Evolutionary conservation across 2,329 filamentous ascomycete genomes (phyloP).

Genomic region (Fusarium virguliforme): DNA sequence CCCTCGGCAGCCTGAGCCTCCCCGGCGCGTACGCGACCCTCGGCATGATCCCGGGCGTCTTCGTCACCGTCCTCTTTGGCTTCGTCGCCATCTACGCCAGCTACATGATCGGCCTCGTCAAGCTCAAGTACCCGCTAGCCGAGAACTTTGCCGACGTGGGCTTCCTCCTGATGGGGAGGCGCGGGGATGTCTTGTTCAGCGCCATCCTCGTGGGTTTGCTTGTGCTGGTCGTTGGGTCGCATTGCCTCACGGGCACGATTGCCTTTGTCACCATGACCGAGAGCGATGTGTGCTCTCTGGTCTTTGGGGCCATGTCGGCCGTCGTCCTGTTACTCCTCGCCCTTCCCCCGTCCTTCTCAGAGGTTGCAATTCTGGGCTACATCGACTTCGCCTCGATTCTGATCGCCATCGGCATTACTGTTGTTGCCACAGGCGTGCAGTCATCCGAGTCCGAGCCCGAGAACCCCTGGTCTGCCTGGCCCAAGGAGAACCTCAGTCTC

Average conservation of each 20-base stretch:
- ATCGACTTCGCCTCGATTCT: slow-evolving; percentile 72
- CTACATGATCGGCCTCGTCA: background rate
- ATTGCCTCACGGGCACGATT: background rate
- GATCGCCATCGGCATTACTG: slow-evolving; percentile 61
- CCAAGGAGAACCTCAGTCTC: slow-evolving; percentile 4
- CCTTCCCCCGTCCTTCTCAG: slow-evolving; percentile 60
- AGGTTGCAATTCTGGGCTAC: slow-evolving; percentile 50
- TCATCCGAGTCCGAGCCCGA: background rate
- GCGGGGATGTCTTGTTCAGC: background rate
- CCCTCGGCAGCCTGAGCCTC: slow-evolving; percentile 1
- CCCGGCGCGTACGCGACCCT: background rate
- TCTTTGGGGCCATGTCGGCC: slow-evolving; percentile 58
- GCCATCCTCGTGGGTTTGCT: background rate
- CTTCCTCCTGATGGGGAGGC: background rate
- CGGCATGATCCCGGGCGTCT: background rate
- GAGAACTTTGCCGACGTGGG: background rate
- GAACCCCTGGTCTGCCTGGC: slow-evolving; percentile 22
- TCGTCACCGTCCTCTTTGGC: background rate
- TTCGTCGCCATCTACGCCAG: background rate
- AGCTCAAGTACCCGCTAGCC: background rate
- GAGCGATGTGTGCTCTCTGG: slow-evolving; percentile 20
- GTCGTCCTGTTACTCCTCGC: slow-evolving; percentile 58
- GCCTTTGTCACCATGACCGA: slow-evolving; percentile 6
- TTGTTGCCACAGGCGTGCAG: slow-evolving; percentile 14
- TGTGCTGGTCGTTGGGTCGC: slow-evolving; percentile 5